Conservation (phyloP, 306 rosid genomes). For the Trichosanthes truncata region DNA sequence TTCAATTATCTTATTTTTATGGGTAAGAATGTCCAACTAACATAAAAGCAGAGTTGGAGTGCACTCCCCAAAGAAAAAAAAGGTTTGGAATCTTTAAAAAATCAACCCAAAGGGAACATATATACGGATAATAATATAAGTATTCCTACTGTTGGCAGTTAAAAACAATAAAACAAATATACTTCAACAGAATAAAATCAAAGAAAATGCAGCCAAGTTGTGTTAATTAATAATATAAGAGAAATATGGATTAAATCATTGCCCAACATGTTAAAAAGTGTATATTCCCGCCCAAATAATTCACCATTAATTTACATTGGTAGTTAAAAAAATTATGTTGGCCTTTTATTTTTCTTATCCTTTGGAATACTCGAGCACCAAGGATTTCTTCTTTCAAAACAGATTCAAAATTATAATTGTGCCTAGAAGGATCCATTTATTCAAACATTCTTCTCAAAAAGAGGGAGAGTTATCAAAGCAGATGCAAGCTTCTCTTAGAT, state of each 20-base stretch:
- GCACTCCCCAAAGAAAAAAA: not conserved
- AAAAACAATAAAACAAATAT: constrained; percentile 3
- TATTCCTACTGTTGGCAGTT: not conserved
- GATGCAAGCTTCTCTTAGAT: not conserved
- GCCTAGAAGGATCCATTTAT: not conserved
- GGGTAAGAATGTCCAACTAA: not conserved
- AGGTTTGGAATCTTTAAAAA: not conserved
- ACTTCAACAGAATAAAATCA: constrained; percentile 4
- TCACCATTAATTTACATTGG: not conserved
- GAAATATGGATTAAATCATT: not conserved
- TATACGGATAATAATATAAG: not conserved
- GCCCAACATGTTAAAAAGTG: constrained; percentile 1
- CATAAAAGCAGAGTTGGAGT: not conserved
- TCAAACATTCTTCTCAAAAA: not conserved
- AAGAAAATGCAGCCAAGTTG: constrained; percentile 1
- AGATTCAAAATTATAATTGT: not conserved
- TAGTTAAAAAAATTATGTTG: not conserved
- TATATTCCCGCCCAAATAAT: not conserved
- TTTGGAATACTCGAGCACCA: not conserved
- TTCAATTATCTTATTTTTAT: not conserved
- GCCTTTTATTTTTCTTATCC: not conserved
- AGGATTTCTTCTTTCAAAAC: not conserved
- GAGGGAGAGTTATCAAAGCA: not conserved
- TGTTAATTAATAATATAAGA: not conserved
- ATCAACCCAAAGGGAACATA: not conserved